Evolutionary conservation across 176 grass and related monocot genomes (phyloP), one percentile per base, ranked within the genome.

Genomic region (Alopecurus myosuroides): DNA sequence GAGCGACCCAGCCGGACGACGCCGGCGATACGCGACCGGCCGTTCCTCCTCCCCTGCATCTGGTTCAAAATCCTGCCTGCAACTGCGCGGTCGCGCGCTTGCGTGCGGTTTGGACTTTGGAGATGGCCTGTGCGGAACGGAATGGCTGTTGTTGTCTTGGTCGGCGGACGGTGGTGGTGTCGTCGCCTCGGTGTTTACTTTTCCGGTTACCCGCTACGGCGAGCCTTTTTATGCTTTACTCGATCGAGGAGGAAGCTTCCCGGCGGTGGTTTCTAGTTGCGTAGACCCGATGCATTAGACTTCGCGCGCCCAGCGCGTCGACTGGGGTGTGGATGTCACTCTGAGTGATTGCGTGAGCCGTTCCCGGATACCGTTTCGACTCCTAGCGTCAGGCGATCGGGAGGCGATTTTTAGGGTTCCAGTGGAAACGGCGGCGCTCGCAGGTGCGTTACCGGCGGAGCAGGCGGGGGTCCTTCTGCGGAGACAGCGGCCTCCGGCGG

Each of bases 201-300:
- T 26, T 55, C 37, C 14, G 26, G 25, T 34, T 85, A 36, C 42
- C 68, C 81, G 15, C n/a, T 12, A 14, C 80, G 80, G 65, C 52
- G 76, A 73, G 41, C 76, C 80, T 53, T 1, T 74, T 73, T 64
- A 64, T 63, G 63, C 80, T 69, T 36, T 42, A 76, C 49, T 31
- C 79, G 34, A 8, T 6, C 2, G 34, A 51, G 60, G 61, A 77
- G 79, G 86, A 87, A 76, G 78, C 78, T 87, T 87, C 77, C 23
- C 8, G 45, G 13, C 2, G 1, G 26, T 5, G 25, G 25, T 25
- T 22, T 23, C 11, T 4, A 0, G 0, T 7, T 0, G 23, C 6
- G 9, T 82, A 0, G 61, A 77, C 23, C 10, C 49, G 62, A 20
- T 23, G 20, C 62, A 61, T 2, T 58, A 40, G 60, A 45, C 71